Percentiles rank a stretch among this genome's conserved stretches.
phyloP scores from a whole-genome alignment of 805 yeast species.

The Suhomyces canberraensis region DNA sequence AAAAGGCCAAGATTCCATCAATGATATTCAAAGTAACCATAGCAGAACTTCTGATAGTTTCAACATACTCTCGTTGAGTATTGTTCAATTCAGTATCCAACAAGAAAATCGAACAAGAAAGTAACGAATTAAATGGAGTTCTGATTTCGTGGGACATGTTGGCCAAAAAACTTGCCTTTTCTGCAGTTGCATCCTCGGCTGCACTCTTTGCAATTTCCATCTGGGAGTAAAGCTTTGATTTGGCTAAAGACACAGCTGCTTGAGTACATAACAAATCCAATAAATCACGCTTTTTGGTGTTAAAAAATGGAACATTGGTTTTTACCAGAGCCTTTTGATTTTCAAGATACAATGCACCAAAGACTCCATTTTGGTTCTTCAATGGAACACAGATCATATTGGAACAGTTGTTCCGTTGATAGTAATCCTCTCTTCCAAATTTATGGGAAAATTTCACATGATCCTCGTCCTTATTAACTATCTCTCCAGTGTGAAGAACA shows the following conservation, averaged over 20 bases:
- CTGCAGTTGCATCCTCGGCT: constrained; percentile 54
- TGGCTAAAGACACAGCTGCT: constrained; percentile 50
- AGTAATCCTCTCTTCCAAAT: constrained; percentile 42
- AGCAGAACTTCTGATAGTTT: constrained; percentile 49
- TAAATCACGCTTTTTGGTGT: constrained; percentile 36
- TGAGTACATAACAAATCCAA: constrained; percentile 46
- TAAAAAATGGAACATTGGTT: constrained; percentile 18
- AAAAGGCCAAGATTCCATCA: constrained; percentile 53
- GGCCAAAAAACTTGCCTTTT: constrained; percentile 50
- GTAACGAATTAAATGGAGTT: constrained; percentile 52
- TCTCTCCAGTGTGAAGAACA: constrained; percentile 34
- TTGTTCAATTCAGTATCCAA: constrained; percentile 44
- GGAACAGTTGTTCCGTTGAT: constrained; percentile 26
- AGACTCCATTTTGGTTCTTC: constrained; percentile 35
- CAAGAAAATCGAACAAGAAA: constrained; percentile 47
- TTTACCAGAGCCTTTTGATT: constrained; percentile 7
- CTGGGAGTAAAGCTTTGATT: constrained; percentile 44
- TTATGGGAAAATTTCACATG: constrained; percentile 28
- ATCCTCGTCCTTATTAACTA: constrained; percentile 36
- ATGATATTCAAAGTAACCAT: constrained; percentile 50
- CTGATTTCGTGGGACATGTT: constrained; percentile 59
- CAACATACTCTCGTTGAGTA: constrained; percentile 49
- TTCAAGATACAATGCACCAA: constrained; percentile 49
- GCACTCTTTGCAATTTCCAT: constrained; percentile 42
- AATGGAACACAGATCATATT: constrained; percentile 46